phyloP scores from a whole-genome alignment of 1,284 basidiomycete species.

The Wallemia hederae region DNA sequence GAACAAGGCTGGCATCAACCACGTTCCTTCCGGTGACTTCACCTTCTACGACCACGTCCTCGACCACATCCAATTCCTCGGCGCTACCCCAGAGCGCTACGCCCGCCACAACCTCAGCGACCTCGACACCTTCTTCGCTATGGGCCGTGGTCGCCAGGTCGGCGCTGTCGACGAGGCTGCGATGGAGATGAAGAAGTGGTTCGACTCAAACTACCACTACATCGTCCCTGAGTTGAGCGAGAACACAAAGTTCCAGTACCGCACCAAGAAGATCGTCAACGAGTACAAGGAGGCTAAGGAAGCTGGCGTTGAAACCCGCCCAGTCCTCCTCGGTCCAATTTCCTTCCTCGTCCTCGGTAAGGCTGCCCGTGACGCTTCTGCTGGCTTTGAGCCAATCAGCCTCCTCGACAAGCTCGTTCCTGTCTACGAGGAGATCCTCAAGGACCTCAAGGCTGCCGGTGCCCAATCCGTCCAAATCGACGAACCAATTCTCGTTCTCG shows the following conservation, averaged over 20 bases:
- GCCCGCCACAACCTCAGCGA: constrained; percentile 54
- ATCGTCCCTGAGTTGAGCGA: constrained; percentile 93
- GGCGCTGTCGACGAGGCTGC: constrained; percentile 86
- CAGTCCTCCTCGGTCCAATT: constrained; percentile 83
- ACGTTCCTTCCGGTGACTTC: constrained; percentile 93
- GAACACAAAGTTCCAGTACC: constrained; percentile 72
- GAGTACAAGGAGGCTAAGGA: constrained; percentile 89
- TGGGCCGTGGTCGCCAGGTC: constrained; percentile 93
- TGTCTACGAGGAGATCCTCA: constrained; percentile 69
- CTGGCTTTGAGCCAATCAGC: constrained; percentile 67
- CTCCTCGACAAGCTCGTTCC: constrained; percentile 72
- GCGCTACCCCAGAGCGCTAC: constrained; percentile 89
- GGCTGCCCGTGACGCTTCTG: constrained; percentile 52
- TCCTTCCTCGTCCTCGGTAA: constrained; percentile 89
- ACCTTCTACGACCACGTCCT: constrained; percentile 97
- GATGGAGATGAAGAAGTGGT: constrained; percentile 99
- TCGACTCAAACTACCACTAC: constrained; percentile 99
- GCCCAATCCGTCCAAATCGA: constrained; percentile 88
- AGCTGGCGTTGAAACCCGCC: constrained; percentile 67
- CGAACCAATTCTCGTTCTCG: constrained; percentile 85
- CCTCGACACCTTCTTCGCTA: constrained; percentile 91
- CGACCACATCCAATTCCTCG: constrained; percentile 88
- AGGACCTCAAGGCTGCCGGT: constrained; percentile 74
- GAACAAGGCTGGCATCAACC: constrained; percentile 65
- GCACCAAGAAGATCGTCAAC: constrained; percentile 79